These are phyloP conservation scores for Ophiostoma perfectum DNA, from an alignment of 2,329 filamentous ascomycete species.

Conservation along the genomic window DNA sequence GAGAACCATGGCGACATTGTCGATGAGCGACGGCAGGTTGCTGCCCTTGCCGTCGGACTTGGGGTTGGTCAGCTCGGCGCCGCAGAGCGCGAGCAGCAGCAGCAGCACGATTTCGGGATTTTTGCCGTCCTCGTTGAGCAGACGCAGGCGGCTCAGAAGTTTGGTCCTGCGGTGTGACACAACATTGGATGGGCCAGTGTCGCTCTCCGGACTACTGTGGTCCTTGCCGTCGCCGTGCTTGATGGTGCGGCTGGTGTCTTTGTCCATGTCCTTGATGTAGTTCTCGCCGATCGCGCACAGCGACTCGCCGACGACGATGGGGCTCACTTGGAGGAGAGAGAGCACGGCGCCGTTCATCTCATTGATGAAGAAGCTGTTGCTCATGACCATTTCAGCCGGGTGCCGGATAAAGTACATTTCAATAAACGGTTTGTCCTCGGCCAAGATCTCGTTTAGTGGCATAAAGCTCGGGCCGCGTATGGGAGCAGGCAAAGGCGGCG, in stretches of 20 bases:
- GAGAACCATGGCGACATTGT: conserved; percentile 24
- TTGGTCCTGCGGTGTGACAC: conserved; percentile 22
- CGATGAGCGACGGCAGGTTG: conserved; percentile 23
- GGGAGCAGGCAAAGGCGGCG: conserved; percentile 17
- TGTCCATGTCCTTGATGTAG: conserved; percentile 16
- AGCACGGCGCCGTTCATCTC: conserved; percentile 26
- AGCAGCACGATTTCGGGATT: conserved; percentile 24
- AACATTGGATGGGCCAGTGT: not conserved
- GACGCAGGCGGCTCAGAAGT: conserved; percentile 21
- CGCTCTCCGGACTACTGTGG: conserved; percentile 1
- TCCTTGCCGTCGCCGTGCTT: not conserved
- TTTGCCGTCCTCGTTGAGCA: conserved; percentile 21
- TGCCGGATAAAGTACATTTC: conserved; percentile 26
- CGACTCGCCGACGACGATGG: conserved; percentile 23
- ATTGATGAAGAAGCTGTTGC: conserved; percentile 23
- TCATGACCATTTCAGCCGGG: conserved; percentile 25
- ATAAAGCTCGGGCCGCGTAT: conserved; percentile 22
- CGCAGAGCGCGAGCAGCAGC: conserved; percentile 23
- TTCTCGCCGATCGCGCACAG: conserved; percentile 26
- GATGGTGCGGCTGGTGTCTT: not conserved
- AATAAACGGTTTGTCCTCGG: conserved; percentile 23
- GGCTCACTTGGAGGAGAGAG: conserved; percentile 22
- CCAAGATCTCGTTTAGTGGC: conserved; percentile 20
- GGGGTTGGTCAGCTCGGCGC: conserved; percentile 27
- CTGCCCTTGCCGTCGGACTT: conserved; percentile 24